Evolutionary conservation across 257 asterid species (phyloP).

Genomic region (Perilla frutescens): DNA sequence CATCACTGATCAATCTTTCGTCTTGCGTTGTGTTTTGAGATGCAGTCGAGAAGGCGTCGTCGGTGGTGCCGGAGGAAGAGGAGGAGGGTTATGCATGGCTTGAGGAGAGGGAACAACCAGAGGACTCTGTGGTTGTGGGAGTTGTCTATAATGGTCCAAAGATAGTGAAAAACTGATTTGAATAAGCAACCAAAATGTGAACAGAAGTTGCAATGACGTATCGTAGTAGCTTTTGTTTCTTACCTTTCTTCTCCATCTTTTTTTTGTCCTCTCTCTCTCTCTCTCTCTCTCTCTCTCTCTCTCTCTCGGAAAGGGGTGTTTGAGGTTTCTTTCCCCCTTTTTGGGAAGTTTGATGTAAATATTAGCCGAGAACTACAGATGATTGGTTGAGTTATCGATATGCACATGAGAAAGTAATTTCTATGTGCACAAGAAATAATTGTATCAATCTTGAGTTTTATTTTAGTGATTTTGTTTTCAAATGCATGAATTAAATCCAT

Average conservation of each 20-base stretch:
- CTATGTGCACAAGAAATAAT: constrained; percentile 11
- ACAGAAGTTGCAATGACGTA: not conserved
- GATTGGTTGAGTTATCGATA: not conserved
- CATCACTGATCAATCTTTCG: not conserved
- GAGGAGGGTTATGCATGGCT: constrained; percentile 72
- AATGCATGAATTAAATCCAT: too few species aligned
- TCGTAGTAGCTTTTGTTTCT: constrained; percentile 17
- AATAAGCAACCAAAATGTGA: not conserved
- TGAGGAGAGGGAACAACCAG: constrained; percentile 75
- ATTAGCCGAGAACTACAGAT: constrained; percentile 30
- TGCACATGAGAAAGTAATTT: constrained; percentile 24
- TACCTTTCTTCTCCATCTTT: too few species aligned
- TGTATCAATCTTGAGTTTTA: not conserved
- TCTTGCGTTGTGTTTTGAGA: not conserved
- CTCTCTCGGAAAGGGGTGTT: not conserved
- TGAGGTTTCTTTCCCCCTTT: not conserved
- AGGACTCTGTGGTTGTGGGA: constrained; percentile 62
- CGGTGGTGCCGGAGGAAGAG: constrained; percentile 39
- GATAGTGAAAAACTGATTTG: constrained; percentile 49
- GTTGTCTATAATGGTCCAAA: constrained; percentile 69
- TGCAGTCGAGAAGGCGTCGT: constrained; percentile 43
- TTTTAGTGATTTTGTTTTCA: not conserved
- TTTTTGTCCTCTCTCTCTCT: not conserved
- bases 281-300: not conserved
- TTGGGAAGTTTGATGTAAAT: constrained; percentile 36